Evolutionary conservation across 1,284 basidiomycete species (phyloP), one percentile per base, ranked within the genome.

Genomic region (Leccinum fallax): DNA sequence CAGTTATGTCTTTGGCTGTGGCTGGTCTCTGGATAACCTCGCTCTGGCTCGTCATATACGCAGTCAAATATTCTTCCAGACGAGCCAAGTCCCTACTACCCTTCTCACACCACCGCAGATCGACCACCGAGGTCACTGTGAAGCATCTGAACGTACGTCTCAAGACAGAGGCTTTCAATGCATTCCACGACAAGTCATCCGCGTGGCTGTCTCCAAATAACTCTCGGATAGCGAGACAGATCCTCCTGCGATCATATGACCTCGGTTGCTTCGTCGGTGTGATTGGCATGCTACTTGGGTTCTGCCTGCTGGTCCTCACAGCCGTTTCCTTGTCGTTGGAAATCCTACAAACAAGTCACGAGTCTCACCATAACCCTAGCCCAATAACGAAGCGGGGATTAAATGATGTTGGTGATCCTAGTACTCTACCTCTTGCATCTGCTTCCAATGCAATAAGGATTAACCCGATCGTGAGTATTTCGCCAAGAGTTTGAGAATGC

Each of bases 111-210:
- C 48, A 26, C n/a, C 70, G 65, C 62, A 67, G 62, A 59, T 63
- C 51, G 15, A 55, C 62, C 59, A 65, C 60, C 4, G 70, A 74
- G 36, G 53, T 76, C 59, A 62, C 57, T 7, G 70, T 73, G 32
- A 75, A 63, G 55, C 69, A 72, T 40, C 51, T 83, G 8, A 81
- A 84, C 63, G 69, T 88, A 19, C 79, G 79, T 55, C 62, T 87
- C 56, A 80, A 85, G 66, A 87, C 85, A 1, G 80, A 83, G 0
- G 75, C 74, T 1, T 81, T 83, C 72, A 90, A 90, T 65, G 64
- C 61, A 5, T 34, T 62, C 0, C 88, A 90, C 66, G 85, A 87
- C 63, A 40, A 58, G 8, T 68, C 86, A 16, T 64, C 79, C 15
- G 54, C 62, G 1, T 63, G 63, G 13, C 66, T 85, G 28, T 67